Evolutionary conservation across 106 monocot genomes (phyloP), one percentile per base, ranked within the genome.

Genomic region (Dendrobium officinale): DNA sequence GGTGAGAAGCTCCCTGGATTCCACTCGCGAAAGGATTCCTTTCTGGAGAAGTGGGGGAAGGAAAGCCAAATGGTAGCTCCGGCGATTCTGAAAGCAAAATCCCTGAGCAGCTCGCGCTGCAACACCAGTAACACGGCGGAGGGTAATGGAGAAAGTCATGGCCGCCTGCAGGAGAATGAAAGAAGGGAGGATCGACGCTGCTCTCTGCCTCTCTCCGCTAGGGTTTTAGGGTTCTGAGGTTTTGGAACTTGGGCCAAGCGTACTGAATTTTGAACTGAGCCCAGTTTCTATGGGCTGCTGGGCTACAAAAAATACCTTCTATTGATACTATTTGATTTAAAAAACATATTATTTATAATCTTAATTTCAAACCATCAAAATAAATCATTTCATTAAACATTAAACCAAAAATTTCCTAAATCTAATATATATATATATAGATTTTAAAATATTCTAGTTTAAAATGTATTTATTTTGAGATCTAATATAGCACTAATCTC

Each of bases 1-100:
- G 29, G 26, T 33, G 10, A 31, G 68, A 68, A 68, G 29, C 26
- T 68, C 18, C 5, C 7, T 68, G 31, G 68, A 31, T 68, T 68
- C 31, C 26, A 68, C 68, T 68, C 68, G 68, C 2, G 68, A 68
- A 68, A 68, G 29, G 68, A 68, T 29, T 33, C 68, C 68, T 68
- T 31, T 68, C 26, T 10, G 6, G 68, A 68, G 68, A 68, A 31
- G 1, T 29, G 61, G 61, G 22, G 9, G 22, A 0, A 61, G 20
- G 6, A 20, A 22, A 61, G 22, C 61, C 61, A 61, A 61, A 8
- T 61, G 61, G 22, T 29, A 9, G 31, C 31, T 68, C 26, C 68
- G 6, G 68, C 68, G 31, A 29, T 31, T 68, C 8, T 31, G 68
- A 0, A 68, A 26, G 68, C 8, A 29, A 13, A 68, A 68, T 31